Evolutionary conservation across 495 filamentous ascomycete genomes (phyloP).

Genomic region (Aspergillus affinis): DNA sequence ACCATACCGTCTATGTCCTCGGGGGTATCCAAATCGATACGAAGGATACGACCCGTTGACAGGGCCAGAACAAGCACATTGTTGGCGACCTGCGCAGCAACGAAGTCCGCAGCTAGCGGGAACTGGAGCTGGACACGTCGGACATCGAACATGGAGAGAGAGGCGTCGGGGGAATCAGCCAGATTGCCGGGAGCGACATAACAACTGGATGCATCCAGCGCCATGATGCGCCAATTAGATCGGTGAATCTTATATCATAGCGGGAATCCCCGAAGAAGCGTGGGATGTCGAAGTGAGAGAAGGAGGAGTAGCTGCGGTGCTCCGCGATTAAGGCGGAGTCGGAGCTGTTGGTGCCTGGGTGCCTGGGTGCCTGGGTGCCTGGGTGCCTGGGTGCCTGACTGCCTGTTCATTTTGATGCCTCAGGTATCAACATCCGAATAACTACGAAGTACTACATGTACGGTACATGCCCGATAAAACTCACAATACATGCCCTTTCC

Average conservation of each 20-base stretch:
- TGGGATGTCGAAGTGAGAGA: slow-evolving; percentile 9
- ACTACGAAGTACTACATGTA: too few relatives aligned
- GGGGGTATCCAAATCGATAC: slow-evolving; percentile 90
- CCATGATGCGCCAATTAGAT: slow-evolving; percentile 47
- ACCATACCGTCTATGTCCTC: slow-evolving; percentile 88
- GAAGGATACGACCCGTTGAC: slow-evolving; percentile 81
- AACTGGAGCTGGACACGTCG: slow-evolving; percentile 89
- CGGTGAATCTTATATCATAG: slow-evolving; percentile 35
- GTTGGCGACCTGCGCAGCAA: slow-evolving; percentile 94
- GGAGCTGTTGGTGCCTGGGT: slow-evolving; percentile 18
- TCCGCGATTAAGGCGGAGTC: slow-evolving; percentile 10
- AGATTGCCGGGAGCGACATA: slow-evolving; percentile 55
- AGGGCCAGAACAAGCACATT: slow-evolving; percentile 92
- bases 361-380: slow-evolving; percentile 17
- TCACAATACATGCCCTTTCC: not conserved
- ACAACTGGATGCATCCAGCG: slow-evolving; percentile 51
- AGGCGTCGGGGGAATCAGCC: slow-evolving; percentile 59
- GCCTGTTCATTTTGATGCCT: too few relatives aligned
- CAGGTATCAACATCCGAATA: slow-evolving; percentile 1
- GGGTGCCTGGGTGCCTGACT: slow-evolving; percentile 19
- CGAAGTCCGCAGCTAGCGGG: slow-evolving; percentile 87
- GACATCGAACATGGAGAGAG: slow-evolving; percentile 88
- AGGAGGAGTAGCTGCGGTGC: slow-evolving; percentile 11
- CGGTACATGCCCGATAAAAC: not conserved
- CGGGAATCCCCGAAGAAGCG: slow-evolving; percentile 11